Conservation (phyloP, 2,329 filamentous ascomycete genomes). For the Chaetomiaceae sp. region DNA sequence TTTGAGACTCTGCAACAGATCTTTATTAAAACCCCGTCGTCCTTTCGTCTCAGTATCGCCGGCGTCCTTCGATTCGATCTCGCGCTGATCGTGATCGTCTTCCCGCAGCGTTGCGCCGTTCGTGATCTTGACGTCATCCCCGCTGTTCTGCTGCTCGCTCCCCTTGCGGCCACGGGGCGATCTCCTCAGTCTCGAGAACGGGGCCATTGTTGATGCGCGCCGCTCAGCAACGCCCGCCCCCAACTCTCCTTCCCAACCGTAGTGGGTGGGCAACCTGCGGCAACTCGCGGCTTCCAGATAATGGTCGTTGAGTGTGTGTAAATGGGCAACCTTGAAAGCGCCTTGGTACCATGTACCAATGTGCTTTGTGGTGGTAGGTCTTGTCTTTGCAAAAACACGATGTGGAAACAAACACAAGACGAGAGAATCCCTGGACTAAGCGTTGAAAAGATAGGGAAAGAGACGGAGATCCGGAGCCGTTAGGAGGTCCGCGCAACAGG, state of each 20-base stretch:
- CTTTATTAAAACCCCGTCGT: conserved; percentile 28
- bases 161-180: conserved; percentile 24
- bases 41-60: conserved; percentile 12
- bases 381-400: too few species aligned
- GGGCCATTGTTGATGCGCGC: conserved; percentile 30
- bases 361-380: too few species aligned
- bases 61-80: conserved; percentile 2
- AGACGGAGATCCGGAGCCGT: too few species aligned
- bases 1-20: conserved; percentile 30
- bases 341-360: too few species aligned
- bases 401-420: background rate
- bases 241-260: background rate
- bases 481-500: too few species aligned
- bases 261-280: background rate
- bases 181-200: conserved; percentile 32
- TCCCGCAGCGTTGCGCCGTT: conserved; percentile 1
- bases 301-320: background rate
- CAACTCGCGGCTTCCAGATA: conserved; percentile 4
- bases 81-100: conserved; percentile 5
- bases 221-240: background rate
- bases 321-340: too few species aligned
- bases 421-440: background rate
- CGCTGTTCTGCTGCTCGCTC: conserved; percentile 7
- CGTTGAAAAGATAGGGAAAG: too few species aligned
- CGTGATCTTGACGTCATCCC: conserved; percentile 20